Evolutionary conservation across 202 grass and related monocot species (phyloP), one percentile per base, ranked within the genome.

Genomic region (Carex sylvatica): DNA sequence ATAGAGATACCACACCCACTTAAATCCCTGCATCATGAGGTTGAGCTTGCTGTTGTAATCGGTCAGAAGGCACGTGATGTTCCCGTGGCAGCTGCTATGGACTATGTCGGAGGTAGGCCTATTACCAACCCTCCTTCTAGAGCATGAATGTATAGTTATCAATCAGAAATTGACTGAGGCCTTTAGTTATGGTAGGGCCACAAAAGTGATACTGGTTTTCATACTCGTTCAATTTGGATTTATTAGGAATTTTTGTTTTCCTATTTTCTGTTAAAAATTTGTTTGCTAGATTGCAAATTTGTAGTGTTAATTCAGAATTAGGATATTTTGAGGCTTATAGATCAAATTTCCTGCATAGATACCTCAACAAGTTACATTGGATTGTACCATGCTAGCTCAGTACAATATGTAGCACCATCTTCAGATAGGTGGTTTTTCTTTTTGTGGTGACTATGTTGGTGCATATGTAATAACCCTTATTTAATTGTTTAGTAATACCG

Each of bases 21-120:
- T 65, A 86, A 99, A 40, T 90, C 89, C 22, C 89, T 99, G 64
- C 90, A 92, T 83, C 91, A 99, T 61, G 93, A 99, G 88, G 96
- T 99, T 31, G 96, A 99, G 89, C 92, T 99, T 31, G 96, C 93
- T 66, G 91, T 99, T 82, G 69, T 99, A 73, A 95, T 96, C 42
- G 90, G 89, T 9, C 78, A 82, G 15, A 94, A 89, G 73, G 93
- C 88, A 53, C 91, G 93, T 70, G 89, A 95, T 11, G 88, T 96
- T 6, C 20, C 91, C 51, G 89, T 88, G 60, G 84, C 82, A 0
- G 80, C 91, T 26, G 96, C 93, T 56, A 99, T 99, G 96, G 96
- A 93, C 63, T 92, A 88, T 49, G 86, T 99, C 3, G 96, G 91
- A 94, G 94, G 94, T 97, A 90, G 36, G 9, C 4, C 31, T 60